A percentile compares a stretch with the other conserved stretches of the same genome.
Conservation (phyloP, 2,329 filamentous ascomycete genomes). For the Colletotrichum eleusines region DNA sequence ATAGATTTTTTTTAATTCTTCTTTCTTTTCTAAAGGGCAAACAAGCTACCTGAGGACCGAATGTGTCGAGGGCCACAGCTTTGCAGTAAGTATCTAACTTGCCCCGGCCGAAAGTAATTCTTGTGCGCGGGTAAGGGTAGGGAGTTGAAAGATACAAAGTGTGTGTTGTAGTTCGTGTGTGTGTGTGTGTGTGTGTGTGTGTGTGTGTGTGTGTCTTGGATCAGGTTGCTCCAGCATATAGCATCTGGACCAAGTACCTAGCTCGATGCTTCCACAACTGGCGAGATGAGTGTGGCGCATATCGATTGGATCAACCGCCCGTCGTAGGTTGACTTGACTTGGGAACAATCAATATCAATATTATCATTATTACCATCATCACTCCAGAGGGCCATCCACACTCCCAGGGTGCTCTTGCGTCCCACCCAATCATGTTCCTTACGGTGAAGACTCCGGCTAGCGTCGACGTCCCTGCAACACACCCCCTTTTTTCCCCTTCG, state of each 20-base stretch:
- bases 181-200: no score
- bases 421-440: conserved; percentile 11
- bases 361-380: not conserved
- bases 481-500: conserved; percentile 6
- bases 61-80: no score
- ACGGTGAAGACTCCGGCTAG: conserved; percentile 25
- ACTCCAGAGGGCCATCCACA: not conserved
- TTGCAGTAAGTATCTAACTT: no score
- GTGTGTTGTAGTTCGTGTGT: not conserved
- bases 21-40: no score
- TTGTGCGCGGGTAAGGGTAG: no score
- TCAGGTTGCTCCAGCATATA: not conserved
- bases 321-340: not conserved
- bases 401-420: not conserved
- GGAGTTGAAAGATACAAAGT: no score
- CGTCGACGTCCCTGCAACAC: conserved; percentile 17
- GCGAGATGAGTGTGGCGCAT: conserved; percentile 15
- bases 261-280: conserved; percentile 5
- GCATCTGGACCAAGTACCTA: not conserved
- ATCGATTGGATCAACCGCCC: conserved; percentile 8
- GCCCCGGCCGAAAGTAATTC: no score
- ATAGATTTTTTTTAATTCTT: no score
- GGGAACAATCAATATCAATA: not conserved
- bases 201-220: not conserved
- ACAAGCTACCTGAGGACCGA: no score